Evolutionary conservation across 164 flowering plant species (phyloP).

Genomic region (Euptelea pleiosperma): DNA sequence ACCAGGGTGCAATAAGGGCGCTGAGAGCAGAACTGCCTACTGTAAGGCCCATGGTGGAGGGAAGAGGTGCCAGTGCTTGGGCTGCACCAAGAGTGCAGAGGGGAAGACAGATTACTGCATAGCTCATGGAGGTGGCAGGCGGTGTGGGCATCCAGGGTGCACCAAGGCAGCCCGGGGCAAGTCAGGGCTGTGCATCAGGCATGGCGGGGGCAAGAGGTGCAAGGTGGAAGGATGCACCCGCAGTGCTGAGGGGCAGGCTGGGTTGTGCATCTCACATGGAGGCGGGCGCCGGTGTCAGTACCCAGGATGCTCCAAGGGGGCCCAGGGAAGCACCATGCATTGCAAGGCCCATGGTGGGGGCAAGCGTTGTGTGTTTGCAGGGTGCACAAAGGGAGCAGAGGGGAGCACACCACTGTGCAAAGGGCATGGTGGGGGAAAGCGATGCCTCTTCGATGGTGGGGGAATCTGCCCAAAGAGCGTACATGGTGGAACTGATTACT

Average conservation of each 20-base stretch:
- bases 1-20: constrained; percentile 84
- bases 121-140: constrained; percentile 73
- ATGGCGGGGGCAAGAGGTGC: constrained; percentile 95
- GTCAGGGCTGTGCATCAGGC: constrained; percentile 84
- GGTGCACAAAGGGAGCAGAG: constrained; percentile 95
- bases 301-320: constrained; percentile 66
- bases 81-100: constrained; percentile 95
- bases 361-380: constrained; percentile 71
- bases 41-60: constrained; percentile 98
- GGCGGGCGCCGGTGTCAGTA: constrained; percentile 79
- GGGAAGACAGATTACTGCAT: constrained; percentile 81
- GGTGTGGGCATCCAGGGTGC: constrained; percentile 64
- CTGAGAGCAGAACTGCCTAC: constrained; percentile 89
- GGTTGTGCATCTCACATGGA: constrained; percentile 93
- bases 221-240: constrained; percentile 67
- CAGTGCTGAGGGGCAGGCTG: constrained; percentile 92
- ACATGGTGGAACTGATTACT: constrained; percentile 82
- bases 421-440: constrained; percentile 94
- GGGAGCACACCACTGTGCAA: constrained; percentile 91
- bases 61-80: constrained; percentile 64
- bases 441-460: constrained; percentile 79
- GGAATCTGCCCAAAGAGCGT: constrained; percentile 91
- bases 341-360: constrained; percentile 97
- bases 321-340: constrained; percentile 73
- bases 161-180: constrained; percentile 82